These are phyloP conservation scores for Hibiscus syriacus DNA, from an alignment of 345 rosid genomes.

Conservation along the genomic window DNA sequence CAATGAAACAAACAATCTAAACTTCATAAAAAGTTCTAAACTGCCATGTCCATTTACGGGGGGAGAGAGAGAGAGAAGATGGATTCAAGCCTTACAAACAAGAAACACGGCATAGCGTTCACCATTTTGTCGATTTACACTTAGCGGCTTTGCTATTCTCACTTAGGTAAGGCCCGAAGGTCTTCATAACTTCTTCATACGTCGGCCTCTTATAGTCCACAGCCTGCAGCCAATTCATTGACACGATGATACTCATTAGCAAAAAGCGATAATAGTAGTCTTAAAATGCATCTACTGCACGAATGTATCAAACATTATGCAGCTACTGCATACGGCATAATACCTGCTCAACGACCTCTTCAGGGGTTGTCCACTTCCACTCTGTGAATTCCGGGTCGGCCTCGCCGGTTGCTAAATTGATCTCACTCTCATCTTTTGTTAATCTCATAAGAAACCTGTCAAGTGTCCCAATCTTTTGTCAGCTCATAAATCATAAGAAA, in stretches of 20 bases:
- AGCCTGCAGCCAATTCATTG: constrained; percentile 42
- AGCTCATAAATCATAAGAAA: background rate
- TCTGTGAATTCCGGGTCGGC: constrained; percentile 86
- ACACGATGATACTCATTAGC: background rate
- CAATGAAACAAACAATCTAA: constrained; percentile 24
- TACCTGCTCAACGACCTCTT: constrained; percentile 79
- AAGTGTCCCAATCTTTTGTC: background rate
- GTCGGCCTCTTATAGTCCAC: constrained; percentile 98
- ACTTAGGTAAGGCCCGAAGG: constrained; percentile 59
- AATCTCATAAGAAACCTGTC: constrained; percentile 81
- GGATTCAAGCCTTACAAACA: background rate
- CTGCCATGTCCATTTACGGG: constrained; percentile 30
- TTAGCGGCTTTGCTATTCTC: constrained; percentile 54
- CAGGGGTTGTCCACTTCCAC: constrained; percentile 92
- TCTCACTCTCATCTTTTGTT: constrained; percentile 66
- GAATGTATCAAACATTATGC: background rate
- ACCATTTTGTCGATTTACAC: constrained; percentile 97
- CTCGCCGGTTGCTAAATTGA: constrained; percentile 70
- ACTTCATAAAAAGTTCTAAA: constrained; percentile 14
- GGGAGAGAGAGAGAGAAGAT: constrained; percentile 16
- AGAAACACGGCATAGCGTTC: constrained; percentile 1
- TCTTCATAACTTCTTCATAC: constrained; percentile 80
- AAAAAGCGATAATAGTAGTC: background rate
- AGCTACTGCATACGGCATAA: background rate
- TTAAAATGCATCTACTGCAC: background rate